Base-by-base conservation (phyloP, 768 basidiomycete genomes). In the Suillus brevipes region DNA sequence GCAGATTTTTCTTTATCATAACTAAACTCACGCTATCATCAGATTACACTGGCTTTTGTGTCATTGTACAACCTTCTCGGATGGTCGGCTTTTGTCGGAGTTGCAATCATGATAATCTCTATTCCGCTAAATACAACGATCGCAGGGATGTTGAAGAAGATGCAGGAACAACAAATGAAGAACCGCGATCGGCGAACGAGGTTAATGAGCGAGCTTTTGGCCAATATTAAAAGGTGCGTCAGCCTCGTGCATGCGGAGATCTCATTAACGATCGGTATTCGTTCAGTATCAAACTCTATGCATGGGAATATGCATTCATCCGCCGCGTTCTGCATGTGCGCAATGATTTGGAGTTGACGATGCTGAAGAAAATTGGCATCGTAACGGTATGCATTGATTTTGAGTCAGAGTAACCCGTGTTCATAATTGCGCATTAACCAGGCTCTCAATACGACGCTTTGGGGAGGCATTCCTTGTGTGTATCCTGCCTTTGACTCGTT, bases 161-260 rank as follows among this genome's bases (percentile, higher is more conserved):
- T 97, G 81, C 94, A 97, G 72, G 85, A 91, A 67, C 71, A 87
- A 69, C 95, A 98, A 75, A 98, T 98, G 97, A 95, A 94, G 77
- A 94, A 91, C 76, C 85, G 94, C 65, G 95, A 96, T 72, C 83
- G 86, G 69, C 84, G 93, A 38, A 94, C 92, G 9, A 80, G 89
- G 49, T 78, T 96, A 53, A 97, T 98, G 96, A 95, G 87, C 68
- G 96, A 98, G 78, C 81, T 98, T n/a, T 80, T 99, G 6, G 84
- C 87, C 64, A 98, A 97, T 73, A 97, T 99, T 72, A 90, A 91
- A 73, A 94, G 89, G 89, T 87, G 47, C 56, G 67, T 31, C 16
- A 16, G 25, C 13, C 37, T 60, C 18, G 23, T 12, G 4, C 0
- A 8, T 7, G 14, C 18, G n/a, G 4, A 2, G 3, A 13, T 40